Conservation (phyloP, 495 filamentous ascomycete species). For the Xylaria grammica region DNA sequence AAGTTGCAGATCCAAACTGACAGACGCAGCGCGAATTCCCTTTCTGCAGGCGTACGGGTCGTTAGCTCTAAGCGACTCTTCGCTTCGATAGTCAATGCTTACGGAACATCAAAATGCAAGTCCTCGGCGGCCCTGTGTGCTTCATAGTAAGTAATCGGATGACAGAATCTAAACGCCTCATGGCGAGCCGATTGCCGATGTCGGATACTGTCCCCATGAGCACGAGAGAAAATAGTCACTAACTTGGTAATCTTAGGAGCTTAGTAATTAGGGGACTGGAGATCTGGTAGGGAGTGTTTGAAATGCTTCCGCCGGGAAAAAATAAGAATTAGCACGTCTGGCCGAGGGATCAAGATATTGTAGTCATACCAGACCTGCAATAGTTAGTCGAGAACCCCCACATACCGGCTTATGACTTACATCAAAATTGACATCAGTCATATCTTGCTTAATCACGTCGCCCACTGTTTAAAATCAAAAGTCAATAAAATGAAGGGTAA, state of each 20-base stretch:
- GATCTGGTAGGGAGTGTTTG: constrained; percentile 94
- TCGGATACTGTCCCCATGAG: no score
- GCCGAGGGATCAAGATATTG: no score
- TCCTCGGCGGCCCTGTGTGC: constrained; percentile 61
- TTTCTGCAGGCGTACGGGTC: constrained; percentile 20
- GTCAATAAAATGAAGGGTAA: background rate
- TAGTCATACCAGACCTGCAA: constrained; percentile 68
- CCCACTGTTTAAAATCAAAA: constrained; percentile 54
- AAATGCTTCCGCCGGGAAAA: constrained; percentile 62
- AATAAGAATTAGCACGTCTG: no score
- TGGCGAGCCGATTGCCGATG: background rate
- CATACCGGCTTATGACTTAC: constrained; percentile 15
- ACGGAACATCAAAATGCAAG: constrained; percentile 86
- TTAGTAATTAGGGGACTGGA: constrained; percentile 92
- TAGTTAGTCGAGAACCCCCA: background rate
- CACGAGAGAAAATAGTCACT: background rate
- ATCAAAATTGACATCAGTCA: constrained; percentile 33
- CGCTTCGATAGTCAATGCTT: constrained; percentile 27
- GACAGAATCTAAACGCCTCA: background rate
- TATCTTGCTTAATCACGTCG: constrained; percentile 80
- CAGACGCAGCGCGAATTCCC: constrained; percentile 45
- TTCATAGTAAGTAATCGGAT: constrained; percentile 4
- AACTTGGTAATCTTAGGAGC: constrained; percentile 71
- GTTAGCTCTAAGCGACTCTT: background rate
- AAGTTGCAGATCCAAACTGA: constrained; percentile 6